These are phyloP conservation scores for Sporothrix protearum DNA, from an alignment of 2,329 filamentous ascomycete species.

Conservation along the genomic window DNA sequence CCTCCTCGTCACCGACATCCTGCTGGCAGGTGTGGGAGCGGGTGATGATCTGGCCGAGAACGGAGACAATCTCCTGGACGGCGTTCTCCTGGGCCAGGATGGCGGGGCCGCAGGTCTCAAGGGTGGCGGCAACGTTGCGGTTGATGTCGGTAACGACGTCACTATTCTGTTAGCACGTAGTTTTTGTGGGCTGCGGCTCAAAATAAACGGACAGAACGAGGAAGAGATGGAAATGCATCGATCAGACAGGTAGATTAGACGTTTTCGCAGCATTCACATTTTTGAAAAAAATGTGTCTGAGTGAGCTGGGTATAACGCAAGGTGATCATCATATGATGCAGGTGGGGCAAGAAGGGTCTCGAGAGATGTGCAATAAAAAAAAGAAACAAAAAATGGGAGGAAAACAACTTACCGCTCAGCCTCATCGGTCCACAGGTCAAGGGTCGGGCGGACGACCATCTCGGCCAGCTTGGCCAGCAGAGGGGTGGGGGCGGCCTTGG, in stretches of 20 bases:
- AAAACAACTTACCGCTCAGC: conserved; percentile 83
- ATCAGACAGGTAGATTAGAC: conserved; percentile 53
- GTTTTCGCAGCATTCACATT: conserved; percentile 88
- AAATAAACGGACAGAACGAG: conserved; percentile 6
- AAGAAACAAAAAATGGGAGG: conserved; percentile 51
- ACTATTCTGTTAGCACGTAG: conserved; percentile 46
- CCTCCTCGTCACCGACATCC: conserved; percentile 78
- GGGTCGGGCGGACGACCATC: conserved; percentile 77
- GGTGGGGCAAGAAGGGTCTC: conserved; percentile 31
- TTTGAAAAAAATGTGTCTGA: conserved; percentile 75
- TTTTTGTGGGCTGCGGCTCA: conserved; percentile 30
- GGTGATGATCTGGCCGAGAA: conserved; percentile 74
- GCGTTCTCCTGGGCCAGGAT: conserved; percentile 71
- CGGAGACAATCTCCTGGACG: conserved; percentile 71
- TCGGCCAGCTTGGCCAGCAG: conserved; percentile 83
- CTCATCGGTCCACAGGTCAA: conserved; percentile 84
- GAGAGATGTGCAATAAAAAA: too few relatives aligned
- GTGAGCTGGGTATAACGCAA: conserved; percentile 99
- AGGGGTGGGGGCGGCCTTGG: conserved; percentile 71
- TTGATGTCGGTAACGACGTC: conserved; percentile 92
- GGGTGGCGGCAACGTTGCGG: conserved; percentile 82
- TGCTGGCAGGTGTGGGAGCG: conserved; percentile 91
- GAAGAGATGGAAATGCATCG: neutral
- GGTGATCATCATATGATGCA: conserved; percentile 69
- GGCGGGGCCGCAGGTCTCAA: conserved; percentile 86